Conservation (phyloP, 306 rosid genomes). For the Begonia peltatifolia region DNA sequence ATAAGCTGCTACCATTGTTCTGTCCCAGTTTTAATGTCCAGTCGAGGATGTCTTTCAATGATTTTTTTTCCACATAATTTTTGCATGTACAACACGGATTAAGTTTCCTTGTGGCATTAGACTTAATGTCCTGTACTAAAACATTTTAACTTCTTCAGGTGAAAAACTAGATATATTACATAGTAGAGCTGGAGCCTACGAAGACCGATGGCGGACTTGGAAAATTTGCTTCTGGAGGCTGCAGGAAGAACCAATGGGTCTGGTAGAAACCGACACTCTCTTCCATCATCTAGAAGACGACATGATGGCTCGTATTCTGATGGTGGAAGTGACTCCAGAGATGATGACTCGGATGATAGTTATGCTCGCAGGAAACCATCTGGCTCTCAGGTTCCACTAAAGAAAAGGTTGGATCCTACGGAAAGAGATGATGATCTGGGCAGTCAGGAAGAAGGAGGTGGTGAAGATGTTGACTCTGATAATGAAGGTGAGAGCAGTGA, state of each 20-base stretch:
- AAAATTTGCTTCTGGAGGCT: conserved; percentile 75
- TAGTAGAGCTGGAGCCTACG: too few relatives aligned
- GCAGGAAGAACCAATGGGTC: conserved; percentile 72
- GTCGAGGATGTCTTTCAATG: too few relatives aligned
- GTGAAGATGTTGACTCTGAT: conserved; percentile 33
- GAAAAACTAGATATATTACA: too few relatives aligned
- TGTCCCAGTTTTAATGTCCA: too few relatives aligned
- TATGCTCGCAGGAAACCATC: conserved; percentile 38
- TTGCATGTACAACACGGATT: too few relatives aligned
- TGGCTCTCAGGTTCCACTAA: conserved; percentile 60
- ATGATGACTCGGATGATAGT: conserved; percentile 56
- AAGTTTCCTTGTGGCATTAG: too few relatives aligned
- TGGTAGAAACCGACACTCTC: conserved; percentile 49
- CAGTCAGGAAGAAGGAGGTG: conserved; percentile 59
- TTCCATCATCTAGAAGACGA: conserved; percentile 41
- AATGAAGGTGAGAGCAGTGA: conserved; percentile 46
- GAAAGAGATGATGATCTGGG: conserved; percentile 69
- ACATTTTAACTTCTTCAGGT: too few relatives aligned
- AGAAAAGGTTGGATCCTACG: conserved; percentile 65
- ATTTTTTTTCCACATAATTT: too few relatives aligned
- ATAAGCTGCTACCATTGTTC: too few relatives aligned
- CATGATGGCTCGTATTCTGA: conserved; percentile 56
- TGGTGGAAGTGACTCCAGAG: conserved; percentile 71
- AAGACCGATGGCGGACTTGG: conserved; percentile 60
- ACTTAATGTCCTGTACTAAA: too few relatives aligned